Evolutionary conservation across 768 basidiomycete species (phyloP).

Genomic region (Hygrocybe coccinea): DNA sequence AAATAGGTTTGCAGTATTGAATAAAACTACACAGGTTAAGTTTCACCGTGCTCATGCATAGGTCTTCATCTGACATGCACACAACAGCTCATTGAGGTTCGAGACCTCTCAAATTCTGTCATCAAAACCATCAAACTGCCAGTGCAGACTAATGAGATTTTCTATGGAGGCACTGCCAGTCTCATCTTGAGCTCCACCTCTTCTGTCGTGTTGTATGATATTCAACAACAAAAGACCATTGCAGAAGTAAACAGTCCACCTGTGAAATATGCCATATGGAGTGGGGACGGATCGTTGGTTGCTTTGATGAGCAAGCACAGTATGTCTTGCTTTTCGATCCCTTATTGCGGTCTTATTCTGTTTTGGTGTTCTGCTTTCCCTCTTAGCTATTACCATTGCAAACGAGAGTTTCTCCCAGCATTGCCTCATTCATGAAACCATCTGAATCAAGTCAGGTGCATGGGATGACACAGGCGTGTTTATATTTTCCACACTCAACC

Average conservation of each 20-base stretch:
- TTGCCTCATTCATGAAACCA: slow-evolving; percentile 95
- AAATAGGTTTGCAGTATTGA: slow-evolving; percentile 90
- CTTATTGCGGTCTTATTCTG: not conserved
- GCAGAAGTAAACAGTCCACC: slow-evolving; percentile 91
- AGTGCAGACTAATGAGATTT: slow-evolving; percentile 93
- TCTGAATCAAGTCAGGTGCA: slow-evolving; percentile 97
- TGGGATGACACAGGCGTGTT: slow-evolving; percentile 99
- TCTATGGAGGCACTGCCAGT: slow-evolving; percentile 95
- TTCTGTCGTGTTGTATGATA: slow-evolving; percentile 89
- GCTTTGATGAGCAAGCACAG: slow-evolving; percentile 98
- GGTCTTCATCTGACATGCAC: not conserved
- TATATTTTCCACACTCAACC: slow-evolving; percentile 96
- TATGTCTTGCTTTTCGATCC: slow-evolving; percentile 39
- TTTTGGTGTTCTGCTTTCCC: slow-evolving; percentile 9
- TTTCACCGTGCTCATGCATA: slow-evolving; percentile 1
- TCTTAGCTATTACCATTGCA: slow-evolving; percentile 90
- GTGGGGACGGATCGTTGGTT: slow-evolving; percentile 80
- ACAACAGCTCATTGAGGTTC: slow-evolving; percentile 85
- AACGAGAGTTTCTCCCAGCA: slow-evolving; percentile 89
- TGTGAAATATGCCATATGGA: slow-evolving; percentile 98
- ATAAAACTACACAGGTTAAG: slow-evolving; percentile 80
- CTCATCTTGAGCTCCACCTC: slow-evolving; percentile 84
- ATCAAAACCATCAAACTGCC: slow-evolving; percentile 95
- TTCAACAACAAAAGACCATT: slow-evolving; percentile 93
- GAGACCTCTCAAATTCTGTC: slow-evolving; percentile 86